Percentiles rank a stretch among this genome's conserved stretches.
Evolutionary conservation across 139 green algal species (phyloP).

Genomic region (Astrephomene gubernaculifera): DNA sequence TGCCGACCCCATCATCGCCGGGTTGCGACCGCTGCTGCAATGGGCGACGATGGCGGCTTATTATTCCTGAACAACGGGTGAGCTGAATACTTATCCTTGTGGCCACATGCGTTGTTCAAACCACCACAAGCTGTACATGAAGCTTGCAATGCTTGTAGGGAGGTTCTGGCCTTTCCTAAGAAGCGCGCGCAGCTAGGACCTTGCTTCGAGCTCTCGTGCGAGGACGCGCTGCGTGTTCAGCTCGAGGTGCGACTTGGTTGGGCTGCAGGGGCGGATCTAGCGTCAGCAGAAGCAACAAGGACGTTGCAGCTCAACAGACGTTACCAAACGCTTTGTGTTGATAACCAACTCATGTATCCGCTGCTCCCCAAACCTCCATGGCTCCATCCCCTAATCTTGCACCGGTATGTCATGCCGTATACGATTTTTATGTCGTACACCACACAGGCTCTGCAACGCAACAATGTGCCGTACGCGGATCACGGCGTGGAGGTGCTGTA

Average conservation of each 20-base stretch:
- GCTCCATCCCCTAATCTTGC: no score
- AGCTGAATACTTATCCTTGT: no score
- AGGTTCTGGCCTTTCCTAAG: constrained; percentile 19
- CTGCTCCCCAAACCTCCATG: no score
- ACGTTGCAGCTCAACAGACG: no score
- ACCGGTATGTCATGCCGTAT: no score
- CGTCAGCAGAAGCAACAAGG: no score
- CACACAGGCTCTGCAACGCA: constrained; percentile 63
- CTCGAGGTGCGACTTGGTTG: constrained; percentile 42
- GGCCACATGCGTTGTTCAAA: neutral
- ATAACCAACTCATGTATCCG: no score
- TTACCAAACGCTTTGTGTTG: no score
- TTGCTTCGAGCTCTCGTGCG: constrained; percentile 56
- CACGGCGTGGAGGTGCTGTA: constrained; percentile 80
- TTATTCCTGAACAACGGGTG: constrained; percentile 39
- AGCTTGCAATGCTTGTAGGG: constrained; percentile 19
- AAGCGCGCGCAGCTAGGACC: constrained; percentile 20
- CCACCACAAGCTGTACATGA: neutral
- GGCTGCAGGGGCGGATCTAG: no score
- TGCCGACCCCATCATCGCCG: no score
- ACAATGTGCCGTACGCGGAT: constrained; percentile 67
- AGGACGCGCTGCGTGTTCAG: constrained; percentile 69
- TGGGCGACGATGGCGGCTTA: constrained; percentile 28
- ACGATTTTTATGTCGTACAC: no score
- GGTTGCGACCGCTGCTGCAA: neutral